These are phyloP conservation scores for Carex scoparia DNA, from an alignment of 176 grass and related monocot species.

Conservation along the genomic window DNA sequence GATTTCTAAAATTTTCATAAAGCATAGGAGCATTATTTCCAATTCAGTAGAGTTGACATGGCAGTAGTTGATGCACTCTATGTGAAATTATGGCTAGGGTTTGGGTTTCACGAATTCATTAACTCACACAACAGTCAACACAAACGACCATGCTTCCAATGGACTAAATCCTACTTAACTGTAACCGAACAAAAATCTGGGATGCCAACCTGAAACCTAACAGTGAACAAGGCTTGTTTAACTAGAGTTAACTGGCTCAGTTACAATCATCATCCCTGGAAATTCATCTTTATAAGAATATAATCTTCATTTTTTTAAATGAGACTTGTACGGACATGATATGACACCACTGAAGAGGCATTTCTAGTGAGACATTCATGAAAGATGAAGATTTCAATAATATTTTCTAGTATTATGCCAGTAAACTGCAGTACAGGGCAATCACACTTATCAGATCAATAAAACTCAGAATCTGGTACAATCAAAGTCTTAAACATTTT, in stretches of 20 bases:
- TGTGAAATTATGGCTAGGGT: not conserved
- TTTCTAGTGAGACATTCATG: not conserved
- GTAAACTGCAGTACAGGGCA: not conserved
- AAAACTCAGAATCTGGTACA: not conserved
- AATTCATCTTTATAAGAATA: not conserved
- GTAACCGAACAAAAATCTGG: not conserved
- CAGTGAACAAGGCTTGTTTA: not conserved
- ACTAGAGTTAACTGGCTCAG: not conserved
- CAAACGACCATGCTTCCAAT: not conserved
- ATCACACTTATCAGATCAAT: not conserved
- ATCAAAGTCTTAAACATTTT: not conserved
- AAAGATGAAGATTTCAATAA: not conserved
- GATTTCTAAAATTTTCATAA: not conserved
- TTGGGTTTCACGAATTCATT: not conserved
- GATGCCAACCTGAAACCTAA: not conserved
- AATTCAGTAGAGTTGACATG: not conserved
- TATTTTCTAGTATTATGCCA: not conserved
- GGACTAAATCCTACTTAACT: not conserved
- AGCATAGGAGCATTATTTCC: not conserved
- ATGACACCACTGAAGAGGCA: not conserved
- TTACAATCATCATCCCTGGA: not conserved
- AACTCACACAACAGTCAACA: not conserved
- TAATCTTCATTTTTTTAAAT: not conserved
- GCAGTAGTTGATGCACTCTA: not conserved
- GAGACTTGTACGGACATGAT: not conserved